These are phyloP conservation scores for Microdochium trichocladiopsis DNA, from an alignment of 2,329 filamentous ascomycete genomes.

Conservation along the genomic window DNA sequence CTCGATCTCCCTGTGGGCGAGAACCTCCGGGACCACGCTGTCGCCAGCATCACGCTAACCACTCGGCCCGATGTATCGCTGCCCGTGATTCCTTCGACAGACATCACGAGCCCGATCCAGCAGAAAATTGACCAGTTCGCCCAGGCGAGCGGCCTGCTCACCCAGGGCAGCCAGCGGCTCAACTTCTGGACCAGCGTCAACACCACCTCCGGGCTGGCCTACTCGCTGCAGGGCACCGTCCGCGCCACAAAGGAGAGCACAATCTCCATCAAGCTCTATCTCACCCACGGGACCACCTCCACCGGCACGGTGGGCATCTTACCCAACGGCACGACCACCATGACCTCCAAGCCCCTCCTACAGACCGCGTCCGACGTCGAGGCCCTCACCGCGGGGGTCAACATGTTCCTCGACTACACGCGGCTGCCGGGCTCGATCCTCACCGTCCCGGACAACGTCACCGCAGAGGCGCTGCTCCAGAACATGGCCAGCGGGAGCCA, in stretches of 20 bases:
- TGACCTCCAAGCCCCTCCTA: conserved; percentile 26
- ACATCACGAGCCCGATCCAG: conserved; percentile 2
- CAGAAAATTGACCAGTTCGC: conserved; percentile 24
- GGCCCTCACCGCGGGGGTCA: conserved; percentile 17
- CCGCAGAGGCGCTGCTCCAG: conserved; percentile 7
- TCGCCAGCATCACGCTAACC: conserved; percentile 12
- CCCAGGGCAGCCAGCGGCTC: conserved; percentile 37
- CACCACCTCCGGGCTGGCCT: conserved; percentile 25
- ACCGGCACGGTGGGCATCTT: conserved; percentile 34
- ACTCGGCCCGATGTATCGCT: conserved; percentile 20
- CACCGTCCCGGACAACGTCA: conserved; percentile 10
- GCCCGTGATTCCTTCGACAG: background rate
- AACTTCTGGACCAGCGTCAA: conserved; percentile 38
- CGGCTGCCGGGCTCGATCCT: conserved; percentile 12
- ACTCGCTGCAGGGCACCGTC: conserved; percentile 36
- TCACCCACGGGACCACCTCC: conserved; percentile 42
- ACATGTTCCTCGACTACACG: conserved; percentile 16
- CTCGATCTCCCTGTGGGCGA: conserved; percentile 13
- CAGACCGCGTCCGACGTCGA: conserved; percentile 22
- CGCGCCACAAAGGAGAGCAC: conserved; percentile 31
- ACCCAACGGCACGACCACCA: conserved; percentile 30
- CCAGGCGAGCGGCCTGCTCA: conserved; percentile 28
- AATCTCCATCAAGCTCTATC: conserved; percentile 40
- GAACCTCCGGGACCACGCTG: conserved; percentile 13
- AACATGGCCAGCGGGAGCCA: conserved; percentile 10